Evolutionary conservation across 176 grass and related monocot genomes (phyloP).

Genomic region (Triticum turgidum): DNA sequence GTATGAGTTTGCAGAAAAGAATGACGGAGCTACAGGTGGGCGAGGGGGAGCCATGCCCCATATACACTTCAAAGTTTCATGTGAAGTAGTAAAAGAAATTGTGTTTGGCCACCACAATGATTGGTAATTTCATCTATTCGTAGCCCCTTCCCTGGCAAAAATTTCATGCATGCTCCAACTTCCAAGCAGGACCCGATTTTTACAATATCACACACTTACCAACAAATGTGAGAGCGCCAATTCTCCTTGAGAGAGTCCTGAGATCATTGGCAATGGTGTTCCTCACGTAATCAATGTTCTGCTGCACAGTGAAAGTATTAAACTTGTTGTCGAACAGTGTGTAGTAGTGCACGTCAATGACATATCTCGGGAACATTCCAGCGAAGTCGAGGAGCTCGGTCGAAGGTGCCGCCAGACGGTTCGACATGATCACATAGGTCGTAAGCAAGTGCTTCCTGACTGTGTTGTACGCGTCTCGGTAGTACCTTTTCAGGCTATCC

Average conservation of each 20-base stretch:
- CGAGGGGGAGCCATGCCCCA: no score
- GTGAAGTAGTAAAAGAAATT: no score
- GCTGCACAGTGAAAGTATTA: slow-evolving; percentile 28
- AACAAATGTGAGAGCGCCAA: slow-evolving; percentile 55
- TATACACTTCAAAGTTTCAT: no score
- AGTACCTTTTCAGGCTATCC: slow-evolving; percentile 60
- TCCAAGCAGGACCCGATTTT: no score
- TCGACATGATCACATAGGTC: slow-evolving; percentile 70
- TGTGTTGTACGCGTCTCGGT: slow-evolving; percentile 50
- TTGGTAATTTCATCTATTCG: no score
- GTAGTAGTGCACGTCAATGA: slow-evolving; percentile 71
- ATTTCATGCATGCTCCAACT: background rate
- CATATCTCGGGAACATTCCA: background rate
- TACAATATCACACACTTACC: slow-evolving; percentile 4
- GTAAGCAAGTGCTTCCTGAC: slow-evolving; percentile 37
- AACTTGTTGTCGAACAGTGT: slow-evolving; percentile 37
- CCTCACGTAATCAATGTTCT: slow-evolving; percentile 59
- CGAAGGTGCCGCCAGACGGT: slow-evolving; percentile 22
- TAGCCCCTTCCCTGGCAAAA: no score
- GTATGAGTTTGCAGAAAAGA: no score
- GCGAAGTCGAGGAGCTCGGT: slow-evolving; percentile 50
- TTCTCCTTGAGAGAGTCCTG: background rate
- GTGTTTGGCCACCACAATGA: no score
- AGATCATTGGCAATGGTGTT: slow-evolving; percentile 26
- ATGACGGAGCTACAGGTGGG: no score